Evolutionary conservation across 2,329 filamentous ascomycete genomes (phyloP).

Genomic region (Fusarium nygamai): DNA sequence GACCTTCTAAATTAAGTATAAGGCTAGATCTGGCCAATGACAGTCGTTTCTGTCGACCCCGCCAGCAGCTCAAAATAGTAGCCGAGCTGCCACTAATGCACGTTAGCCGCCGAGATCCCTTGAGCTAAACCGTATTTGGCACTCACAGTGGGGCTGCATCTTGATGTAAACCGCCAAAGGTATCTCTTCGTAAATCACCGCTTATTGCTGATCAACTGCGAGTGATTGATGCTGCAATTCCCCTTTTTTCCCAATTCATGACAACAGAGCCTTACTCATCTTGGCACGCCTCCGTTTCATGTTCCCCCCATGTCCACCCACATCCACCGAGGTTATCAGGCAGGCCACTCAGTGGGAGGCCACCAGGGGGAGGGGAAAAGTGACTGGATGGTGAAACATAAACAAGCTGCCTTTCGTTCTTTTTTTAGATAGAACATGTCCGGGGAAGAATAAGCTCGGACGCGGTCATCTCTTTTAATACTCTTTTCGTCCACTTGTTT

Average conservation of each 20-base stretch:
- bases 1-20: conserved; percentile 32
- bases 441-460: conserved; percentile 23
- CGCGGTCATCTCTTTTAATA: conserved; percentile 25
- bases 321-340: conserved; percentile 11
- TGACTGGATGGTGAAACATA: conserved; percentile 25
- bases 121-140: background rate
- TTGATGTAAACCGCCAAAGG: background rate
- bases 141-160: background rate
- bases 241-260: background rate
- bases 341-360: conserved; percentile 12
- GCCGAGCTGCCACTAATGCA: conserved; percentile 36
- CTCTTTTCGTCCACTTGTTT: background rate
- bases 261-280: conserved; percentile 1
- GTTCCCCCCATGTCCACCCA: background rate
- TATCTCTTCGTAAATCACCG: background rate
- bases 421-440: conserved; percentile 27
- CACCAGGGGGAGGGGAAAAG: conserved; percentile 1
- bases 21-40: conserved; percentile 22
- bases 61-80: conserved; percentile 31
- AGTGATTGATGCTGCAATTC: background rate
- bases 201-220: conserved; percentile 4
- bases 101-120: conserved; percentile 36
- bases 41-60: conserved; percentile 2
- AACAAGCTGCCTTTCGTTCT: conserved; percentile 20
- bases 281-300: conserved; percentile 26